Evolutionary conservation across 768 basidiomycete genomes (phyloP), one percentile per base, ranked within the genome.

Genomic region (Asterophora lycoperdoides): DNA sequence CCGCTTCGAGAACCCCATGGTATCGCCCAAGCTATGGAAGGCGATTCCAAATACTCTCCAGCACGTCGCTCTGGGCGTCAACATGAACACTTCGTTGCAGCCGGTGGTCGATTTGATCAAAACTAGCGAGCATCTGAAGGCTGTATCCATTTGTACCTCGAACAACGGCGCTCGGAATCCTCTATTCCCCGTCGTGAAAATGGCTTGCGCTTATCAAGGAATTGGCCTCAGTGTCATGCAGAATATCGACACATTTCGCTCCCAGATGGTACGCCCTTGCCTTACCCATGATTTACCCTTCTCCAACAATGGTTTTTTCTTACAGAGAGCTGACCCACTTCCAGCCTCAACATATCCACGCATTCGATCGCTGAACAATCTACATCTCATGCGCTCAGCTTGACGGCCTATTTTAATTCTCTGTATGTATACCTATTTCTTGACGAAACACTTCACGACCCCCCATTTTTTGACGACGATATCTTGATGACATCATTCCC

Each of bases 161-260:
- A 67, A 72, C 35, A 74, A 74, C 33, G 79, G 79, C 2, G 65
- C 74, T 38, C 60, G 56, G 10, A 78, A 86, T 47, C 66, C 73
- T 33, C 70, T 77, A 53, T 69, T 84, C 29, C 57, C 77, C 18
- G 68, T 70, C 33, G 66, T 89, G 51, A 80, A 75, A 65, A 80
- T 84, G 56, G 77, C 76, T 4, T 89, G 86, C 63, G 83, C 81
- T 13, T 72, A 73, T 56, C 71, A 73, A 51, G 84, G 84, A 40
- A 70, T 87, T 38, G 75, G 76, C 23, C 61, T 87, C 55, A 64
- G 65, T 45, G 64, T 80, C 30, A 77, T 77, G 23, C 64, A 63
- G 40, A 77, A 84, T 57, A 67, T 86, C 35, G 64, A 68, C 50
- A 62, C 62, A 48, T 83, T 84, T 63, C 78, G 86, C 42, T 58